Evolutionary conservation across 352 stramenopile species (phyloP).

Genomic region (Hyaloperonospora arabidopsidis): DNA sequence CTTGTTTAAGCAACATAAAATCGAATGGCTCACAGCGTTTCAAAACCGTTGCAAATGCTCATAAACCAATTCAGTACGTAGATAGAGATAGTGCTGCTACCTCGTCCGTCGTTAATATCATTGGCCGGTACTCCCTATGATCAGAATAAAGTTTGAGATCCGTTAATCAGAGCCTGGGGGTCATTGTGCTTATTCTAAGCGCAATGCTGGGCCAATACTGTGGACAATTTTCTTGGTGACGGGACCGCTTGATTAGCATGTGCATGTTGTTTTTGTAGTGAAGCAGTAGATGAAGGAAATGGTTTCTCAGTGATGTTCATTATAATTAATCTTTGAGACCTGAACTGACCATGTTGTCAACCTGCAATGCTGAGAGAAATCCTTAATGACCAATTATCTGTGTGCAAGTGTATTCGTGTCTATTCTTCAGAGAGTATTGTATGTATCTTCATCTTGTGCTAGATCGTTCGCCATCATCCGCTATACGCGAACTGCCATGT

Average conservation of each 20-base stretch:
- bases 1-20: too few relatives aligned
- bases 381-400: conserved; percentile 18
- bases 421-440: too few relatives aligned
- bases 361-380: conserved; percentile 59
- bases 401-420: too few relatives aligned
- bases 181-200: conserved; percentile 20
- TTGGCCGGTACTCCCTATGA: conserved; percentile 71
- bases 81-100: background rate
- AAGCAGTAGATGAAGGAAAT: background rate
- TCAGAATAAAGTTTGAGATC: conserved; percentile 85
- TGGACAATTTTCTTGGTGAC: conserved; percentile 69
- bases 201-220: conserved; percentile 40
- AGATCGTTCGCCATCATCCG: too few relatives aligned
- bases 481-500: too few relatives aligned
- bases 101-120: too few relatives aligned
- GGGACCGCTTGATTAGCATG: conserved; percentile 19
- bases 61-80: conserved; percentile 5
- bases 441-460: too few relatives aligned
- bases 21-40: too few relatives aligned
- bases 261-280: too few relatives aligned
- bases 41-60: conserved; percentile 2
- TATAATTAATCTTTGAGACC: conserved; percentile 86
- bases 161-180: conserved; percentile 44
- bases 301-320: conserved; percentile 64
- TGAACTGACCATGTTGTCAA: conserved; percentile 60